phyloP scores from a whole-genome alignment of 768 basidiomycete genomes.

The Kwoniella newhampshirensis region DNA sequence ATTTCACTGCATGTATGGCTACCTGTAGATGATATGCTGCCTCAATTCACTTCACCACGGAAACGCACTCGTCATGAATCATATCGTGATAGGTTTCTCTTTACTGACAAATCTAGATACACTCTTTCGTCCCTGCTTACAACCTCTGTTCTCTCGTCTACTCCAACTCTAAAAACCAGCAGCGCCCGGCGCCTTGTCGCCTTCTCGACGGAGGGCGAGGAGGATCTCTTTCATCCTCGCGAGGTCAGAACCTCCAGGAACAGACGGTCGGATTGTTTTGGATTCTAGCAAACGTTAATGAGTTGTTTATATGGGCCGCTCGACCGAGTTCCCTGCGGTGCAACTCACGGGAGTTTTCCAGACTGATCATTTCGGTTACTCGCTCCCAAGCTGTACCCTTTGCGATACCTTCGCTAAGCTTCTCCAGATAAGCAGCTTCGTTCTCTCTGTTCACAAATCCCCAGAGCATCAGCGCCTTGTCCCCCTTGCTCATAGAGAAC shows the following conservation, averaged over 20 bases:
- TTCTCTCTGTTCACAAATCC: constrained; percentile 63
- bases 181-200: constrained; percentile 85
- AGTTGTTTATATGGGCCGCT: no score
- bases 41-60: no score
- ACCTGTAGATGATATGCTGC: no score
- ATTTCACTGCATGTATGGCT: no score
- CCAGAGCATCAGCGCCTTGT: not conserved
- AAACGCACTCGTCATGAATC: no score
- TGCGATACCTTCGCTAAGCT: constrained; percentile 72
- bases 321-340: no score
- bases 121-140: no score
- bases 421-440: constrained; percentile 74
- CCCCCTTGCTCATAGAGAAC: not conserved
- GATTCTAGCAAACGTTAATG: constrained; percentile 60
- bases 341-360: constrained; percentile 75
- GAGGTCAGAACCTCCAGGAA: constrained; percentile 83
- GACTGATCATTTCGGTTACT: constrained; percentile 77
- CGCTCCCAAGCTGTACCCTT: constrained; percentile 95
- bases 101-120: no score
- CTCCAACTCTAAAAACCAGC: constrained; percentile 72
- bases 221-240: constrained; percentile 89
- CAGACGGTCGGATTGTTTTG: constrained; percentile 86
- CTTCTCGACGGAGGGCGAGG: constrained; percentile 82
- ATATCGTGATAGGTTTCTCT: no score
- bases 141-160: no score